Evolutionary conservation across 176 grass and related monocot genomes (phyloP), one percentile per base, ranked within the genome.

Genomic region (Typha latifolia): DNA sequence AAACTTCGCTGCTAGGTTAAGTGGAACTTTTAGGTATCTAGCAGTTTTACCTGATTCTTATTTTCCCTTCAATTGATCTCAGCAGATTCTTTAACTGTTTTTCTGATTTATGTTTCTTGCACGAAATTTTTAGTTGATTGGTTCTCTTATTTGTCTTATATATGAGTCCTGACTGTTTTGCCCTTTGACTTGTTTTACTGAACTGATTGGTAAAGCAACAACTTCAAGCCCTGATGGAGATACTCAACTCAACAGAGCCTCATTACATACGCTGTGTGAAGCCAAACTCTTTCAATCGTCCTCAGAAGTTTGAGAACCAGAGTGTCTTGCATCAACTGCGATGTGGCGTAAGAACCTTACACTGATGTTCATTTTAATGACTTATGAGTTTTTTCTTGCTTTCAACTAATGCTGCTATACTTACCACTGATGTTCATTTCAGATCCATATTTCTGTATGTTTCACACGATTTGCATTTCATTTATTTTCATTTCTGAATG

Each of bases 191-290:
- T 66, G 55, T 76, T 71, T 80, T 51, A 66, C 66, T 32, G 15
- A 16, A 49, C 23, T 49, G 78, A 80, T 10, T 79, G 78, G 65
- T 61, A 32, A 73, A 99, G 94, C 94, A 93, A 90, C 94, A 99
- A 99, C 83, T 97, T 56, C 94, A 97, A 85, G 76, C 94, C n/a
- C 94, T 99, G 67, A 99, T 99, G 94, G 94, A 99, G 74, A 99
- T 85, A 13, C 81, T 99, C 18, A 99, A 78, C 69, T 82, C 80
- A 5, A 99, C 94, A 15, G 89, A 93, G 70, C 89, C 94, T 81
- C 94, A 99, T 64, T 99, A 99, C 27, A 78, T 99, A 69, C 82
- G 94, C 66, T 99, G 94, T 43, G 81, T 99, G 79, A 99, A 99
- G 76, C 94, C 94, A 48, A 99, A 93, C 76, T 99, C 89, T 78